These are phyloP conservation scores for Pochonia chlamydosporia DNA, from an alignment of 2,329 filamentous ascomycete genomes.

Conservation along the genomic window DNA sequence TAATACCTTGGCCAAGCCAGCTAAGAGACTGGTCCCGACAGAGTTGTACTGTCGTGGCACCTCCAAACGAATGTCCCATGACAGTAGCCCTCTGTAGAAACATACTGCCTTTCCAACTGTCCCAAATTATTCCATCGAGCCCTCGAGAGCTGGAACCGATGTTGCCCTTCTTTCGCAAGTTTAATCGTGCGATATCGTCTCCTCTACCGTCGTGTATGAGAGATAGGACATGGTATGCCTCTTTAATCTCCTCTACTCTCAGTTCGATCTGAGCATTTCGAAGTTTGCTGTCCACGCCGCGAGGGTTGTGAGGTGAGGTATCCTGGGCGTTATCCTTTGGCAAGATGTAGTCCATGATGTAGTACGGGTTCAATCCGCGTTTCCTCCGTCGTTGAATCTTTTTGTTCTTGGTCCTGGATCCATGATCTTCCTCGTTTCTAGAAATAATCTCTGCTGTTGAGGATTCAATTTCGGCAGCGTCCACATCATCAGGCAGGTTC, in stretches of 20 bases:
- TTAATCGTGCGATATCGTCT: constrained; percentile 40
- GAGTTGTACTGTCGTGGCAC: constrained; percentile 56
- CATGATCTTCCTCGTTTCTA: constrained; percentile 12
- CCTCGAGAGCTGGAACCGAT: constrained; percentile 54
- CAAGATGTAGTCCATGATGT: constrained; percentile 57
- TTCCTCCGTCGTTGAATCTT: constrained; percentile 22
- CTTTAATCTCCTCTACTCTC: constrained; percentile 58
- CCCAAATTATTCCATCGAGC: constrained; percentile 50
- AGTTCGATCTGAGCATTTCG: constrained; percentile 57
- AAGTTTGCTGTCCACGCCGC: constrained; percentile 54
- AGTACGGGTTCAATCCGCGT: constrained; percentile 27
- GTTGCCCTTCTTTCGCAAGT: constrained; percentile 52
- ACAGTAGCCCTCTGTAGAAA: constrained; percentile 52
- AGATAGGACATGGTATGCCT: constrained; percentile 52
- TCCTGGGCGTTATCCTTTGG: constrained; percentile 48
- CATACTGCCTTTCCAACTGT: constrained; percentile 49
- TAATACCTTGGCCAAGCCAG: constrained; percentile 57
- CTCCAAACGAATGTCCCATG: constrained; percentile 63
- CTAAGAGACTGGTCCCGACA: constrained; percentile 46
- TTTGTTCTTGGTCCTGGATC: constrained; percentile 23
- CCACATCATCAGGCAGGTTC: constrained; percentile 42
- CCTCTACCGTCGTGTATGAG: constrained; percentile 50
- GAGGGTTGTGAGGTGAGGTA: constrained; percentile 48
- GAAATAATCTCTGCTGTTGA: constrained; percentile 20
- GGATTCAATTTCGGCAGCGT: constrained; percentile 24